Evolutionary conservation across 495 filamentous ascomycete genomes (phyloP), one percentile per base, ranked within the genome.

Genomic region (Neurospora cerealis): DNA sequence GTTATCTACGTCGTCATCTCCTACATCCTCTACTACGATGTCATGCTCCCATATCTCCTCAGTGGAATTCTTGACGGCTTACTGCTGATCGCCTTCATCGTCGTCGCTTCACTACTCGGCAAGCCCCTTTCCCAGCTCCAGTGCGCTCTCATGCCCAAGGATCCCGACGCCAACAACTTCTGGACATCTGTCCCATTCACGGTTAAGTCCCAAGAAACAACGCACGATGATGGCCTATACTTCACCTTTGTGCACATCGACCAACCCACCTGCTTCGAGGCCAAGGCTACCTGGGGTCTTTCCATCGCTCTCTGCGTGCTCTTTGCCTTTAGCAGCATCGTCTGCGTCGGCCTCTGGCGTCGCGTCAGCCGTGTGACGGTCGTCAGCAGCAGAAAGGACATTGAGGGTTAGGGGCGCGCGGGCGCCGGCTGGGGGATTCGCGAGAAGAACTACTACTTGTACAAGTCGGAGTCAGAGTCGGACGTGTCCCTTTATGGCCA

Each of bases 251-350:
- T 80, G 11, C 62, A 72, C 4, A 73, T 76, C 38, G 91, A 87
- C 71, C 90, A 90, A 83, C 80, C 87, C 19, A 91, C 93, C 73
- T 97, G 95, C 84, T 89, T 88, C 76, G 90, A 96, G 86, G 91
- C 92, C 81, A 97, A 97, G 85, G 89, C 91, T 13, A 90, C 95
- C 74, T 97, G 94, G 95, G 95, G 94, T 21, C 81, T 97, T 72
- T 87, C 88, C 81, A 97, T 97, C 84, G 91, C 92, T 7, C 85
- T 95, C 41, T 95, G 91, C 80, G 88, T 95, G 36, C 82, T 94
- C 66, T 93, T 96, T 77, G 87, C 90, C 73, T 89, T 93, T 72
- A 89, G 89, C 6, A 77, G 84, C 40, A 80, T 91, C 11, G 85
- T 88, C 79, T 87, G 86, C 77, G 78, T 86, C 73, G 77, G 74